These are phyloP conservation scores for Aspergillus sp. DNA, from an alignment of 2,329 filamentous ascomycete species.

Conservation along the genomic window DNA sequence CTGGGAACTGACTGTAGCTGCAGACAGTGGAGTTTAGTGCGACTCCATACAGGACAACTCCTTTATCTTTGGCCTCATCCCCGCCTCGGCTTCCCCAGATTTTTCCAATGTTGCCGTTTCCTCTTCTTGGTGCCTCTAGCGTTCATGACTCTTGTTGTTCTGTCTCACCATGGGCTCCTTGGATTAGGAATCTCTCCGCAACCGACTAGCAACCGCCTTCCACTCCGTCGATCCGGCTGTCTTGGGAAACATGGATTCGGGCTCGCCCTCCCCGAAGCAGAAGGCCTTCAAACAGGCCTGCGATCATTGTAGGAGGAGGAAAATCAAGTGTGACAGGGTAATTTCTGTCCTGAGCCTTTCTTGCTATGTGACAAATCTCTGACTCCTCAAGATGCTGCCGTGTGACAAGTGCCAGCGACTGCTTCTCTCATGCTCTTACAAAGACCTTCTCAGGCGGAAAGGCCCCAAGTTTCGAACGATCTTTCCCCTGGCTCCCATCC, in stretches of 20 bases:
- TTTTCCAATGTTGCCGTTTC: not conserved
- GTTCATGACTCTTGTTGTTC: not conserved
- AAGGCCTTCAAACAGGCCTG: slow-evolving; percentile 43
- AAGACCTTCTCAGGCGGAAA: slow-evolving; percentile 43
- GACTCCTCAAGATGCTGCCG: slow-evolving; percentile 38
- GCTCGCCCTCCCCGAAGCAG: slow-evolving; percentile 23
- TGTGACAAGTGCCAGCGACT: slow-evolving; percentile 47
- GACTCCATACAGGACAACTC: slow-evolving; percentile 11
- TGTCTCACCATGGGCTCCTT: not conserved
- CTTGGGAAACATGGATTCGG: slow-evolving; percentile 29
- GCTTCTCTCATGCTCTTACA: slow-evolving; percentile 46
- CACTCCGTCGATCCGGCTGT: not conserved
- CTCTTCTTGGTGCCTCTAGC: not conserved
- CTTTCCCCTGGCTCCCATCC: slow-evolving; percentile 43
- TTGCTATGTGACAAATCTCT: too few relatives aligned
- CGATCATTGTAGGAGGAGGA: slow-evolving; percentile 48
- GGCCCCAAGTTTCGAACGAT: slow-evolving; percentile 46
- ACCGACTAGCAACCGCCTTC: not conserved
- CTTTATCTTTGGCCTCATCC: slow-evolving; percentile 16
- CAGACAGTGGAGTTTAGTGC: slow-evolving; percentile 4
- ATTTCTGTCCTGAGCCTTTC: too few relatives aligned
- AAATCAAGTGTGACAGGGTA: slow-evolving; percentile 43
- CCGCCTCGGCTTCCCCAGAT: slow-evolving; percentile 24
- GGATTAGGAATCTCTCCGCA: not conserved
- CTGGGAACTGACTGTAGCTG: slow-evolving; percentile 9